Base-by-base conservation (phyloP, 1,284 basidiomycete species). In the Xanthoconium separans region DNA sequence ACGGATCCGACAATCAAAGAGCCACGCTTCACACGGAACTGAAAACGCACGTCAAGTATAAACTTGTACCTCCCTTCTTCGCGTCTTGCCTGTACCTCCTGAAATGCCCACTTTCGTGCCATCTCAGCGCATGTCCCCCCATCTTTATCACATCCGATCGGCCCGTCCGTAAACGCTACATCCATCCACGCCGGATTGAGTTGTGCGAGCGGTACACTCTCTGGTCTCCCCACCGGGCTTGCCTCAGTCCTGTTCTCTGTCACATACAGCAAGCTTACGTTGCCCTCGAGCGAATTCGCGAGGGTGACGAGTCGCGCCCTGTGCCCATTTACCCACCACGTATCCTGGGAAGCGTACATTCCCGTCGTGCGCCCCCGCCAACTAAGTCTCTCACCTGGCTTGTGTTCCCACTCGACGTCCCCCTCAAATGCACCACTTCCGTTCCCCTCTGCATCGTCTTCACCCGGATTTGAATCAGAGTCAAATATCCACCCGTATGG, bases 331-430 rank as follows among this genome's bases (percentile, higher is more conserved):
- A 70, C 69, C 86, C 85, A 88, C 7, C 74, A 69, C 11, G 70
- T 71, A 2, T 65, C 57, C 6, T 65, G 57, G 0, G 68, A 68
- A 53, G 82, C 79, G 60, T 71, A 75, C 43, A 87, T 85, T 1
- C 86, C 87, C 0, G 87, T 88, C 47, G 80, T 85, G 46, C 77
- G 80, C 4, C 87, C 87, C 18, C 87, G 75, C 87, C 87, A 89
- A 22, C 79, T 66, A 30, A 89, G 61, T 30, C 80, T 65, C 39
- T 83, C 77, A 54, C 86, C 78, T 6, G 70, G 58, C 69, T 82
- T 87, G 20, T 77, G 71, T 30, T 80, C 78, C 80, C 83, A 89
- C 0, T 65, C 68, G 0, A 79, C 75, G 62, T 87, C 82, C 0
- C 71, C 72, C 0, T 73, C 66, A 15, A 48, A 60, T 16, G 75